Percentiles rank a stretch among this genome's conserved stretches.
Evolutionary conservation across 495 filamentous ascomycete species (phyloP).

Genomic region (Aspergillus biplanus): DNA sequence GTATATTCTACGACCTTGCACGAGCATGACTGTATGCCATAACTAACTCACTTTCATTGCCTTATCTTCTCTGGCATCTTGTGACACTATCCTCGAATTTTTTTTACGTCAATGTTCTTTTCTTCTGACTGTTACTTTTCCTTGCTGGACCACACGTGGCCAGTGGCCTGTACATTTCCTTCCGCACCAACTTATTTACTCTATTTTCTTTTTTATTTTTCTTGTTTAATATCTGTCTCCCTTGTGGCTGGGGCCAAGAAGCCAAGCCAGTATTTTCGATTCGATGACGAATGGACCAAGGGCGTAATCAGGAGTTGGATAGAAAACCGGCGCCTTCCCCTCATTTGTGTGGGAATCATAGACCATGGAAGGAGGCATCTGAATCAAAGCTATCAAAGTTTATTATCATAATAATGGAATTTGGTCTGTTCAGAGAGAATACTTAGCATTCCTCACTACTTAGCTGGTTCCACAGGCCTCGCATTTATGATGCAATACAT

Average conservation of each 20-base stretch:
- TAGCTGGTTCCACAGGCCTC: too few relatives aligned
- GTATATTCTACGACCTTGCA: conserved; percentile 20
- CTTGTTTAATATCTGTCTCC: not conserved
- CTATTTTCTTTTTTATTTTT: conserved; percentile 3
- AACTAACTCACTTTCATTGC: conserved; percentile 4
- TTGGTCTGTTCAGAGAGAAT: not conserved
- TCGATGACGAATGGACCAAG: not conserved
- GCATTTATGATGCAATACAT: not conserved
- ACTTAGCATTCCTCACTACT: not conserved
- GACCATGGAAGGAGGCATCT: not conserved
- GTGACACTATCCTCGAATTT: conserved; percentile 1
- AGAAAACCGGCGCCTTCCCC: not conserved
- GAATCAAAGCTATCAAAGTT: not conserved
- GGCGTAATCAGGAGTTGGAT: conserved; percentile 5
- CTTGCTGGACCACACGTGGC: not conserved
- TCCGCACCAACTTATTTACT: not conserved
- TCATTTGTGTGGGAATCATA: conserved; percentile 1
- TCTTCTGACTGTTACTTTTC: not conserved
- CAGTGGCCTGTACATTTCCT: not conserved
- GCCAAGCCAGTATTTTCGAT: conserved; percentile 2
- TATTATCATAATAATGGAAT: not conserved
- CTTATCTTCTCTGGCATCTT: conserved; percentile 1
- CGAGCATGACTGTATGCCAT: conserved; percentile 17
- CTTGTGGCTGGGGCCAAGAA: not conserved
- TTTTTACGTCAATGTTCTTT: not conserved